Evolutionary conservation across 2,329 filamentous ascomycete species (phyloP), one percentile per base, ranked within the genome.

Genomic region (Aspergillus costaricaensis): DNA sequence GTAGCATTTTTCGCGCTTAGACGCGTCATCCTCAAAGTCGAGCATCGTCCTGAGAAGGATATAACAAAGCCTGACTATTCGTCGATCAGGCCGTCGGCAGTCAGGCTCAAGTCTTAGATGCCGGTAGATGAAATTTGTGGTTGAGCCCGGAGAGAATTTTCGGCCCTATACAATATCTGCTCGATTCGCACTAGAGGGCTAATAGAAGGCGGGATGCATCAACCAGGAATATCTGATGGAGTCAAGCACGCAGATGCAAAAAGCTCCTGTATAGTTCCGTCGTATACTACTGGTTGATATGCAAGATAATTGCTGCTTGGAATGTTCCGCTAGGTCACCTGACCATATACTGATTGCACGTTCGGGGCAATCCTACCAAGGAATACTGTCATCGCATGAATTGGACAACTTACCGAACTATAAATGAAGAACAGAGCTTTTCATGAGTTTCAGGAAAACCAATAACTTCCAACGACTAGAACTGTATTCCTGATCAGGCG

Each of bases 1-100:
- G 74, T 85, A 89, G 75, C 91, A 93, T 82, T 90, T 95, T 57
- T 80, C 76, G 58, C 70, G 73, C 57, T 68, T 63, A 8, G 76
- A 74, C 58, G 70, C 68, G 53, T 74, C 68, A 49, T 78, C 76
- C 5, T 74, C 69, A 56, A 82, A 77, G 60, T 77, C 74, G 15
- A 82, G 73, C 81, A 83, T 83, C 15, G 23, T 66, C 19, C 2
- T 7, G 12, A 23, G 50, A 30, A n/a, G 36, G 14, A 6, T 19
- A 27, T 5, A 19, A 30, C 9, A 36, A n/a, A 30, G 15, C 15
- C 19, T 36, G 5, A 10, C n/a, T 21, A 21, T 21, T n/a, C 10
- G 23, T 25, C 27, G 8, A 17, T 36, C 44, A 15, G 25, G 32
- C 4, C 5, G 21, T 30, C 36, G 17, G 8, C 15, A 21, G 25